These are phyloP conservation scores for Cladophialophora exuberans DNA, from an alignment of 2,329 filamentous ascomycete genomes.

Conservation along the genomic window DNA sequence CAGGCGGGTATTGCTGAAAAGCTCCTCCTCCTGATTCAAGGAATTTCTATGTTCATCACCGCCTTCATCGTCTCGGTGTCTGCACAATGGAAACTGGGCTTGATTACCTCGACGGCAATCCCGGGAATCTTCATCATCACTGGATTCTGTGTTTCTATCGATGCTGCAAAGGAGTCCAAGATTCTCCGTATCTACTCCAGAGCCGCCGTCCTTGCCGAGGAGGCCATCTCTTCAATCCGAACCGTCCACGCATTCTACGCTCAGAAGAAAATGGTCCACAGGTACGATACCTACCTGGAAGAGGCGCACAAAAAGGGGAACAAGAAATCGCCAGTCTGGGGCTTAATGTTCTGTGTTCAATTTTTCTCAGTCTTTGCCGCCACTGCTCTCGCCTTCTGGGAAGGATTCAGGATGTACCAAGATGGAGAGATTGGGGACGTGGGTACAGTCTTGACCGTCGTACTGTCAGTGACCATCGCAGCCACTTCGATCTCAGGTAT, in stretches of 20 bases:
- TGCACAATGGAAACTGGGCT: slow-evolving; percentile 48
- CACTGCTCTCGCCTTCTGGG: slow-evolving; percentile 60
- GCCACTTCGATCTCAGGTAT: slow-evolving; percentile 25
- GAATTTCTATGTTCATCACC: slow-evolving; percentile 43
- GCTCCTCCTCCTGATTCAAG: slow-evolving; percentile 39
- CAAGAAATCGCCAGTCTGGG: slow-evolving; percentile 49
- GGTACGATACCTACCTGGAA: slow-evolving; percentile 48
- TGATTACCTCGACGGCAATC: slow-evolving; percentile 53
- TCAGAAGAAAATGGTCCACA: slow-evolving; percentile 45
- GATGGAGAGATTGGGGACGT: slow-evolving; percentile 36
- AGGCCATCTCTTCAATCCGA: slow-evolving; percentile 54
- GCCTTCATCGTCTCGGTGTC: slow-evolving; percentile 46
- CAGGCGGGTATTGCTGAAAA: slow-evolving; percentile 48
- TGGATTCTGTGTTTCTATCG: slow-evolving; percentile 33
- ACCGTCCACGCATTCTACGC: slow-evolving; percentile 56
- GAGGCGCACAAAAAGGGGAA: slow-evolving; percentile 49
- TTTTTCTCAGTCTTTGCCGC: slow-evolving; percentile 66
- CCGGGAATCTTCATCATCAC: slow-evolving; percentile 45
- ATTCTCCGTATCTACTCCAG: slow-evolving; percentile 45
- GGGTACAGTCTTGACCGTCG: slow-evolving; percentile 37
- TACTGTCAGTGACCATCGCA: slow-evolving; percentile 29
- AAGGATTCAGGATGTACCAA: slow-evolving; percentile 37
- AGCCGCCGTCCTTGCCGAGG: slow-evolving; percentile 53
- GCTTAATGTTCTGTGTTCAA: slow-evolving; percentile 47
- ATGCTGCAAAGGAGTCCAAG: slow-evolving; percentile 29